phyloP scores from a whole-genome alignment of 2,329 filamentous ascomycete genomes.

The Fusarium fujikuroi region DNA sequence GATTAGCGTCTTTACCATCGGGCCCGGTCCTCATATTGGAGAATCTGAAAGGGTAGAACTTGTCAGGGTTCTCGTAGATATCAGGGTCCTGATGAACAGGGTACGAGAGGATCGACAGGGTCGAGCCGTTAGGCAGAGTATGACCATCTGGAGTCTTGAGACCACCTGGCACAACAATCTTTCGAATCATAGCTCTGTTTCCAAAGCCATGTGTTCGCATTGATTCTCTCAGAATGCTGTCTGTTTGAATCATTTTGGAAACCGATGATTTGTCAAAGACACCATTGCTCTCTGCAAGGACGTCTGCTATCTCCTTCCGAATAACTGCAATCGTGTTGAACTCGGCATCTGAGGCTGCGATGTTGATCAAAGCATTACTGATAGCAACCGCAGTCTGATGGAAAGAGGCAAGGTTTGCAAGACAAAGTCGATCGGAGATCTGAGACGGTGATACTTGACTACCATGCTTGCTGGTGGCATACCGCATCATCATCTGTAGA shows the following conservation, averaged over 20 bases:
- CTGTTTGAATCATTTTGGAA: slow-evolving; percentile 52
- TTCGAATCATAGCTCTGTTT: slow-evolving; percentile 45
- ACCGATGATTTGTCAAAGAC: slow-evolving; percentile 52
- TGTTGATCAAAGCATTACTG: slow-evolving; percentile 54
- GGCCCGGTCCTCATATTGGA: slow-evolving; percentile 46
- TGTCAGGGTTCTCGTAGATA: slow-evolving; percentile 47
- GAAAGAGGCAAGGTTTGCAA: slow-evolving; percentile 51
- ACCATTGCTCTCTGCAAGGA: slow-evolving; percentile 41
- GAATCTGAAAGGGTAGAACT: slow-evolving; percentile 56
- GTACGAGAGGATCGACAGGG: slow-evolving; percentile 49
- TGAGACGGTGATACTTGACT: slow-evolving; percentile 42
- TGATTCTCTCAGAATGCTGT: slow-evolving; percentile 57
- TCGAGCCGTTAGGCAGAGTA: slow-evolving; percentile 46
- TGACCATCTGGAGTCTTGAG: slow-evolving; percentile 49
- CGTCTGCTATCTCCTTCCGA: slow-evolving; percentile 49
- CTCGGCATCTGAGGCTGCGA: slow-evolving; percentile 50
- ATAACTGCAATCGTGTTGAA: slow-evolving; percentile 51
- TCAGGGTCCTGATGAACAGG: slow-evolving; percentile 47
- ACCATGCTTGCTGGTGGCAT: slow-evolving; percentile 32
- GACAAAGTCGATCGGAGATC: slow-evolving; percentile 34
- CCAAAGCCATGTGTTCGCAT: slow-evolving; percentile 51
- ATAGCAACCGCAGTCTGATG: slow-evolving; percentile 55
- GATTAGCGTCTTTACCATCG: not conserved
- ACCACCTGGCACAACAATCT: slow-evolving; percentile 40
- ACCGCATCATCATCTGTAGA: slow-evolving; percentile 36